A percentile compares a stretch with the other conserved stretches of the same genome.
Evolutionary conservation across 2,329 filamentous ascomycete genomes (phyloP).

Genomic region (Bertia moriformis): DNA sequence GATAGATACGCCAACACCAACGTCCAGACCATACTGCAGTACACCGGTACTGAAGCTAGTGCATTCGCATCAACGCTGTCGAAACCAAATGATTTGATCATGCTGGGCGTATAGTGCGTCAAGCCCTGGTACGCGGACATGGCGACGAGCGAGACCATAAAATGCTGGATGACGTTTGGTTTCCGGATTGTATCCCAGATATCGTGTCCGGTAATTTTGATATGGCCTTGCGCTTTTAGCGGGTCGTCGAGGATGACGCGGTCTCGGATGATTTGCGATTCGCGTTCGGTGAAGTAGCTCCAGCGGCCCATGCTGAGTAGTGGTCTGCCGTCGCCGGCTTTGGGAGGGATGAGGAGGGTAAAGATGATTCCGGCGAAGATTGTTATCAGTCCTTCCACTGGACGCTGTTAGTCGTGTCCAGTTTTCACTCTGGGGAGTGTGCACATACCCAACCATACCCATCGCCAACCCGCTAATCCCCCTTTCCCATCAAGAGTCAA

Average conservation of each 20-base stretch:
- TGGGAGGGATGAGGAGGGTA: slow-evolving; percentile 21
- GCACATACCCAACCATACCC: not conserved
- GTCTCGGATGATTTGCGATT: slow-evolving; percentile 22
- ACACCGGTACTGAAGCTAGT: slow-evolving; percentile 8
- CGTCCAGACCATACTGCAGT: not conserved
- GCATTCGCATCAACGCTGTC: slow-evolving; percentile 11
- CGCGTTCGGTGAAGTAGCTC: slow-evolving; percentile 25
- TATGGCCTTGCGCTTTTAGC: slow-evolving; percentile 15
- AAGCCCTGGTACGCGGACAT: slow-evolving; percentile 2
- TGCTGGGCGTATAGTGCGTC: slow-evolving; percentile 7
- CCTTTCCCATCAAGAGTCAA: not conserved
- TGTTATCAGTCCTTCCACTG: slow-evolving; percentile 13
- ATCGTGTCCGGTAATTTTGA: slow-evolving; percentile 19
- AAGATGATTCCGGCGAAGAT: slow-evolving; percentile 18
- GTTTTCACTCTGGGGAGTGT: not conserved
- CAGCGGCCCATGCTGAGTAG: slow-evolving; percentile 18
- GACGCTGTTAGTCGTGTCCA: not conserved
- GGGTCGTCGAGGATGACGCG: slow-evolving; percentile 28
- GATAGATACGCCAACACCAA: not conserved
- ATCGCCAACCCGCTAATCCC: not conserved
- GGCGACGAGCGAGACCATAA: slow-evolving; percentile 9
- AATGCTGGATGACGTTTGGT: slow-evolving; percentile 11
- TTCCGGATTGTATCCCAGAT: slow-evolving; percentile 16
- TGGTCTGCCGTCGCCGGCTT: slow-evolving; percentile 16
- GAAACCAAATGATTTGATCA: slow-evolving; percentile 14